phyloP scores from a whole-genome alignment of 1,139 yeast genomes.

The Candida glucosophila region DNA sequence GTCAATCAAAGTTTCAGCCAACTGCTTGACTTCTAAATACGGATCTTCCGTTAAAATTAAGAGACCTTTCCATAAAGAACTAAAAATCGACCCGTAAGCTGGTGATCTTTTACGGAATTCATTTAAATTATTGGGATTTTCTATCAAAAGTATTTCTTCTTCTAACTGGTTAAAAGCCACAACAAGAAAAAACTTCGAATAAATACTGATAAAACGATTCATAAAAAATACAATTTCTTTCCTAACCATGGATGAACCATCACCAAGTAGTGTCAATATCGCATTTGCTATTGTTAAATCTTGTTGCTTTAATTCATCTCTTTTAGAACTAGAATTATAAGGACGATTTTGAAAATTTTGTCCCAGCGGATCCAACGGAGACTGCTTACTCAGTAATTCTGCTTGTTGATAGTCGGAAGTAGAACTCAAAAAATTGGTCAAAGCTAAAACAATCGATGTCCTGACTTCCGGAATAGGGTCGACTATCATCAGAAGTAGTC shows the following conservation, averaged over 20 bases:
- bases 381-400: too few species aligned
- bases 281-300: slow-evolving; percentile 45
- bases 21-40: slow-evolving; percentile 66
- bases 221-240: slow-evolving; percentile 76
- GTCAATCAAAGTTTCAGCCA: slow-evolving; percentile 73
- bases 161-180: slow-evolving; percentile 83
- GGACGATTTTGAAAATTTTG: slow-evolving; percentile 9
- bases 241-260: slow-evolving; percentile 85
- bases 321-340: slow-evolving; percentile 13
- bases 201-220: slow-evolving; percentile 63
- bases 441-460: slow-evolving; percentile 70
- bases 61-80: slow-evolving; percentile 82
- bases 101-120: slow-evolving; percentile 57
- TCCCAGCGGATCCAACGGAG: too few species aligned
- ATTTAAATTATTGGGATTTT: slow-evolving; percentile 49
- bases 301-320: slow-evolving; percentile 45
- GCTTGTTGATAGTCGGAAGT: too few species aligned
- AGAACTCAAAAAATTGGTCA: slow-evolving; percentile 64
- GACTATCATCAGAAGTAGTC: slow-evolving; percentile 48
- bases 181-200: slow-evolving; percentile 69
- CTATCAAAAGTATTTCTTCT: slow-evolving; percentile 66
- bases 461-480: slow-evolving; percentile 97
- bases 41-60: slow-evolving; percentile 85
- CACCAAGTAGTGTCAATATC: slow-evolving; percentile 49
- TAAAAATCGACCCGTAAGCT: slow-evolving; percentile 80